phyloP scores from a whole-genome alignment of 2,329 filamentous ascomycete species.

The Paracoccidioides lutzii region DNA sequence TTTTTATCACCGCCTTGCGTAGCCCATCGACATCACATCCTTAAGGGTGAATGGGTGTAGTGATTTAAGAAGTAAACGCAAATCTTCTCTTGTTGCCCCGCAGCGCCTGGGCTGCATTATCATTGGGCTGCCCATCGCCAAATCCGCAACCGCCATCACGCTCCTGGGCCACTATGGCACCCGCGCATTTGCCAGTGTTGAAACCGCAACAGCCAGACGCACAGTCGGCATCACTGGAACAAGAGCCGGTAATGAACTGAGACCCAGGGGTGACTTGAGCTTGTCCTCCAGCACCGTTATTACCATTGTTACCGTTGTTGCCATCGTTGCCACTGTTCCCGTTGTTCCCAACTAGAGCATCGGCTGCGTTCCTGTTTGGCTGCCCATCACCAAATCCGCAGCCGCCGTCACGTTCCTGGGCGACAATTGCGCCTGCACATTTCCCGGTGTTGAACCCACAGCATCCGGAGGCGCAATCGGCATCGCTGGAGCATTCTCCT shows the following conservation, averaged over 20 bases:
- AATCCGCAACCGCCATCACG: slow-evolving; percentile 26
- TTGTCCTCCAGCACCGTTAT: slow-evolving; percentile 1
- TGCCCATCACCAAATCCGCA: slow-evolving; percentile 17
- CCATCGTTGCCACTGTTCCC: neutral
- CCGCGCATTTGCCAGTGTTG: slow-evolving; percentile 24
- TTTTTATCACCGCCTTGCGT: neutral
- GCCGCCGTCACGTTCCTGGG: slow-evolving; percentile 15
- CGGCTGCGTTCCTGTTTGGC: slow-evolving; percentile 16
- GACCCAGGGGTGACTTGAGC: slow-evolving; percentile 11
- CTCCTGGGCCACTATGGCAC: slow-evolving; percentile 22
- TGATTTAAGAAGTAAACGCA: neutral
- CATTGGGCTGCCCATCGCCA: slow-evolving; percentile 23
- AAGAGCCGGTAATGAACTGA: slow-evolving; percentile 30
- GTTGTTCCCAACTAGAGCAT: neutral
- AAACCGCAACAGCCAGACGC: slow-evolving; percentile 23
- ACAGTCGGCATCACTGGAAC: slow-evolving; percentile 26
- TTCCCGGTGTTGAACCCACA: slow-evolving; percentile 18
- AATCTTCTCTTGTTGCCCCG: neutral
- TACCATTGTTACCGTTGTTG: slow-evolving; percentile 1
- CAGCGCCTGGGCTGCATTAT: slow-evolving; percentile 19
- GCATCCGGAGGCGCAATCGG: slow-evolving; percentile 17
- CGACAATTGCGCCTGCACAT: slow-evolving; percentile 16
- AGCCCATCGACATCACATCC: neutral
- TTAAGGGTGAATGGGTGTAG: neutral
- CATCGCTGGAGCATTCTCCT: slow-evolving; percentile 15